Evolutionary conservation across 805 yeast genomes (phyloP), one percentile per base, ranked within the genome.

Genomic region (Starmera amethionina): DNA sequence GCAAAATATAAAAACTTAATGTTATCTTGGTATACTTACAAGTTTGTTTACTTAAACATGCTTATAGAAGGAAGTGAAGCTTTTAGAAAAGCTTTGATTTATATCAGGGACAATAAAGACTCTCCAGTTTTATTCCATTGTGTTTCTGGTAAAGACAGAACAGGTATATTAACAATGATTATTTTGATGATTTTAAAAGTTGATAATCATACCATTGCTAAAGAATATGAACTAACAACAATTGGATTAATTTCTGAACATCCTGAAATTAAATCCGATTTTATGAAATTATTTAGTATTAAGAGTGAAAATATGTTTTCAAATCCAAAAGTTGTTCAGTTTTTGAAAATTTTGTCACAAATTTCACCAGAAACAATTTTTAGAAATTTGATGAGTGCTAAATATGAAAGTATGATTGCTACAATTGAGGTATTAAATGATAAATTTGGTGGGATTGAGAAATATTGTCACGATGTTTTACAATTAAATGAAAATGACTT

Each of bases 61-160:
- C 55, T 85, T 38, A 62, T 56, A 5, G 49, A 59, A 18, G 88
- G 86, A 0, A 55, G 59, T 1, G 55, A 51, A 4, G 64, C 75
- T 5, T 79, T 72, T 52, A 65, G 61, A 36, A 54, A 55, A 9
- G 68, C 84, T 29, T 73, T 84, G 49, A 57, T 62, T 36, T 74
- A 66, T 50, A 62, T 86, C 36, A 64, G 78, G 35, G 85, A 81
- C 42, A 56, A 65, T 33, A 70, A 76, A 4, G 57, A 62, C n/a
- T 63, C 61, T 16, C 71, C 74, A 3, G 60, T 86, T 43, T 58
- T 81, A 8, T 75, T 79, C 58, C 90, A 84, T 55, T 86, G 95
- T 60, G 75, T 88, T 4, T 90, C 90, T 2, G 95, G 95, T 2
- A 86, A 85, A 56, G 95, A 86, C 55, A 70, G 95, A 35, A 85